Conservation (phyloP, 1,139 yeast genomes). For the Geotrichum citri-aurantii region DNA sequence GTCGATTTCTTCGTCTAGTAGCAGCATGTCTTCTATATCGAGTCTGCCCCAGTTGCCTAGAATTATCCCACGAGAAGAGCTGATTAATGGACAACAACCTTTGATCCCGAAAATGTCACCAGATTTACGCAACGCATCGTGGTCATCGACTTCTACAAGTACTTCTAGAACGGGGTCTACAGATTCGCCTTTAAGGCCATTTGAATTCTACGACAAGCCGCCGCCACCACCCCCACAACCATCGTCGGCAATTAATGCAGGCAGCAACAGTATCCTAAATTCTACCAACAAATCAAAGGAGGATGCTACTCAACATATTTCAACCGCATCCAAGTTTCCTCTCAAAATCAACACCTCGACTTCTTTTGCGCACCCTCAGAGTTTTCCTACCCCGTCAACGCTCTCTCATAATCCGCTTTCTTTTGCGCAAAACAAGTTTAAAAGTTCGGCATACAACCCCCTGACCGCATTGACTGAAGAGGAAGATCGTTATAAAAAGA, state of each 20-base stretch:
- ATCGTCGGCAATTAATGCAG: not conserved
- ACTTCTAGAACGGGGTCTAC: not conserved
- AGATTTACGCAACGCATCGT: conserved; percentile 3
- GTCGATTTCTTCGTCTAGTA: conserved; percentile 15
- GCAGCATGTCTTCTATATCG: conserved; percentile 7
- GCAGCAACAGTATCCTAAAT: conserved; percentile 1
- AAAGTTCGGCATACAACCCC: conserved; percentile 16
- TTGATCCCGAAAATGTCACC: conserved; percentile 3
- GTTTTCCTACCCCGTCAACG: not conserved
- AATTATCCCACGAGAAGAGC: conserved; percentile 12
- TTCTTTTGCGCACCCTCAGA: not conserved
- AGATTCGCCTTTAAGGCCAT: conserved; percentile 15
- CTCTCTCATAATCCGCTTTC: conserved; percentile 3
- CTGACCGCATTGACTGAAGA: conserved; percentile 21
- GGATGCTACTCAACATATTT: not conserved
- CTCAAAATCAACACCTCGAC: not conserved
- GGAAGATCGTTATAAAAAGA: conserved; percentile 23
- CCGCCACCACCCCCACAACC: conserved; percentile 7
- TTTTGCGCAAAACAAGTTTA: conserved; percentile 9
- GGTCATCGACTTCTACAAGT: conserved; percentile 3
- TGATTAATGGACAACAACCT: conserved; percentile 2
- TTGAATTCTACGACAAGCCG: conserved; percentile 10
- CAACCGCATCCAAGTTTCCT: not conserved
- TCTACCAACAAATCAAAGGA: not conserved
- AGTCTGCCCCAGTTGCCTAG: conserved; percentile 10